phyloP scores from a whole-genome alignment of 805 yeast genomes.

The Candida broadrunensis region DNA sequence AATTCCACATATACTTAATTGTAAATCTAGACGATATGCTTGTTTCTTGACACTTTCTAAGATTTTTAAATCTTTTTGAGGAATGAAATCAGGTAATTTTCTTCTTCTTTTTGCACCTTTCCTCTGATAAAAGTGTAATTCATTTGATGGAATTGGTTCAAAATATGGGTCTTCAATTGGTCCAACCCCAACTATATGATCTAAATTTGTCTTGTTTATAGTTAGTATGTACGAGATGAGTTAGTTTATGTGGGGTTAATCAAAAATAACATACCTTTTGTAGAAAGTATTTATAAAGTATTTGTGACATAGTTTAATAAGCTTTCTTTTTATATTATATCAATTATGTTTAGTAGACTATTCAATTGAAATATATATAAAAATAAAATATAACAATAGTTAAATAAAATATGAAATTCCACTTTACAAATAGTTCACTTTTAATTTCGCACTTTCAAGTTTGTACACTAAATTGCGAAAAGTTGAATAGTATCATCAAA shows the following conservation, averaged over 20 bases:
- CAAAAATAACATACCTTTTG: conserved; percentile 32
- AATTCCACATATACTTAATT: conserved; percentile 36
- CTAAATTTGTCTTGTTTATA: conserved; percentile 10
- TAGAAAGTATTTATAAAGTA: conserved; percentile 32
- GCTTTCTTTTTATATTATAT: no score
- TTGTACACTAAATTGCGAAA: no score
- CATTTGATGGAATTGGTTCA: conserved; percentile 38
- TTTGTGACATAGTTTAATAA: conserved; percentile 20
- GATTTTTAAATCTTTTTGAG: conserved; percentile 28
- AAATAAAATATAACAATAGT: no score
- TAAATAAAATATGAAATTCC: no score
- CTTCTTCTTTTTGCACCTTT: conserved; percentile 40
- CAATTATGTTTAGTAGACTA: no score
- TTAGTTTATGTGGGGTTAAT: background rate
- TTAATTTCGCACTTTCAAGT: no score
- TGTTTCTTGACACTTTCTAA: conserved; percentile 32
- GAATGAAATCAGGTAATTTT: conserved; percentile 33
- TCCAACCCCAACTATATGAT: conserved; percentile 24
- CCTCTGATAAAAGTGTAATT: conserved; percentile 39
- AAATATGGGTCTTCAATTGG: conserved; percentile 33
- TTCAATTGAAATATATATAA: no score
- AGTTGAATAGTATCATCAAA: no score
- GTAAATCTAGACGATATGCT: conserved; percentile 40
- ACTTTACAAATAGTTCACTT: no score
- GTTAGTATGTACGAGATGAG: conserved; percentile 8